These are phyloP conservation scores for Chenopodium quinoa DNA, from an alignment of 148 eudicot species.

Conservation along the genomic window DNA sequence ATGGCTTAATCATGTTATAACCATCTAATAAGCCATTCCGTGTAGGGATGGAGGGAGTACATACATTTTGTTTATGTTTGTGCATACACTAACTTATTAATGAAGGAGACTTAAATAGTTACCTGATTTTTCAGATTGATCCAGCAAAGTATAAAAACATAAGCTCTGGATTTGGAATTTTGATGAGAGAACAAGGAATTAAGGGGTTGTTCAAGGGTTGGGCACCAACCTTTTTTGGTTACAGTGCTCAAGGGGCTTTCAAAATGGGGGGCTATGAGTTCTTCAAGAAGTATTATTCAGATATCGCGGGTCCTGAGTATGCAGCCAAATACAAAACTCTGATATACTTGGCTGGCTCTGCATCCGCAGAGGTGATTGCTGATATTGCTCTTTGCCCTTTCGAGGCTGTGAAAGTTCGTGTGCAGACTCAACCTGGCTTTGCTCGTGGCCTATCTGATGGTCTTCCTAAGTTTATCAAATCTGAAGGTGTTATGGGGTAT, in stretches of 20 bases:
- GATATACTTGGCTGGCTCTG: conserved; percentile 63
- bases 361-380: conserved; percentile 66
- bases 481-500: conserved; percentile 64
- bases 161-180: conserved; percentile 48
- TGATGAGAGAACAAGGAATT: conserved; percentile 62
- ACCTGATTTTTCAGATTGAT: conserved; percentile 38
- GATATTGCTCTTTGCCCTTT: conserved; percentile 64
- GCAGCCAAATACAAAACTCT: conserved; percentile 57
- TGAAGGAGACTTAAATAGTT: too few relatives aligned
- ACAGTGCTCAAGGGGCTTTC: conserved; percentile 72
- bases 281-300: conserved; percentile 67
- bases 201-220: conserved; percentile 65
- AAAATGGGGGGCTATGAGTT: conserved; percentile 63
- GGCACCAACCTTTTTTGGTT: conserved; percentile 68
- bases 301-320: conserved; percentile 56
- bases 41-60: too few relatives aligned
- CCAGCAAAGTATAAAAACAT: conserved; percentile 62
- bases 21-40: too few relatives aligned
- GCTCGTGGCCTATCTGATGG: conserved; percentile 73
- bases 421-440: conserved; percentile 66
- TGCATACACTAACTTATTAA: too few relatives aligned
- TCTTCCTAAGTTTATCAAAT: conserved; percentile 54
- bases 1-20: too few relatives aligned
- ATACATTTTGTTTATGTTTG: too few relatives aligned
- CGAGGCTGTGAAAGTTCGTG: conserved; percentile 74